These are phyloP conservation scores for Withania somnifera DNA, from an alignment of 305 asterid species.

Conservation along the genomic window DNA sequence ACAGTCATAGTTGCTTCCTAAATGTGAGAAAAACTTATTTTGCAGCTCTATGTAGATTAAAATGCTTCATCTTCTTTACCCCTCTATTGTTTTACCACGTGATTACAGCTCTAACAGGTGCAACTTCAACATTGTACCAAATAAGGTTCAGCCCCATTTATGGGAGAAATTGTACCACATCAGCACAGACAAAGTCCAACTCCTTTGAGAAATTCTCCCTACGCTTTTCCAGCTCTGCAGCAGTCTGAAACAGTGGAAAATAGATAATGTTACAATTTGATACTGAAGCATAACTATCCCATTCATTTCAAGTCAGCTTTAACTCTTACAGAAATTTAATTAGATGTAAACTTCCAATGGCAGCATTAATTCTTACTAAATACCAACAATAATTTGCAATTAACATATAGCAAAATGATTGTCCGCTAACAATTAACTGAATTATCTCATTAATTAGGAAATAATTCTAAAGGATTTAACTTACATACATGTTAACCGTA, in stretches of 20 bases:
- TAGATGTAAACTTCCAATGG: neutral
- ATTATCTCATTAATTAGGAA: neutral
- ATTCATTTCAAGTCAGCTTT: neutral
- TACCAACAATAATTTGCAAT: neutral
- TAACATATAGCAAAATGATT: neutral
- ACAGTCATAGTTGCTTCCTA: neutral
- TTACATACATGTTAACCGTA: neutral
- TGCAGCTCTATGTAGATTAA: neutral
- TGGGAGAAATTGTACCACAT: conserved; percentile 56
- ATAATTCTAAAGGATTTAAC: neutral
- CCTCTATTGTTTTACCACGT: neutral
- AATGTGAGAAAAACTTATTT: neutral
- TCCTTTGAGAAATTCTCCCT: conserved; percentile 82
- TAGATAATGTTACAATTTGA: neutral
- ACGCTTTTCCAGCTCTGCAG: conserved; percentile 81
- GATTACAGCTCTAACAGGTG: neutral
- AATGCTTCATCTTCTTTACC: neutral
- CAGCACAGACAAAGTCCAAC: conserved; percentile 82
- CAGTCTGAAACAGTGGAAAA: conserved; percentile 40
- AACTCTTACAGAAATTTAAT: neutral
- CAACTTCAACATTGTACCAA: neutral
- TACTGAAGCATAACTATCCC: neutral
- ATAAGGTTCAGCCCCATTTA: neutral
- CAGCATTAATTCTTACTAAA: neutral
- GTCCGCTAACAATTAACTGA: neutral